These are phyloP conservation scores for Fusarium lateritium DNA, from an alignment of 2,329 filamentous ascomycete species.

Conservation along the genomic window DNA sequence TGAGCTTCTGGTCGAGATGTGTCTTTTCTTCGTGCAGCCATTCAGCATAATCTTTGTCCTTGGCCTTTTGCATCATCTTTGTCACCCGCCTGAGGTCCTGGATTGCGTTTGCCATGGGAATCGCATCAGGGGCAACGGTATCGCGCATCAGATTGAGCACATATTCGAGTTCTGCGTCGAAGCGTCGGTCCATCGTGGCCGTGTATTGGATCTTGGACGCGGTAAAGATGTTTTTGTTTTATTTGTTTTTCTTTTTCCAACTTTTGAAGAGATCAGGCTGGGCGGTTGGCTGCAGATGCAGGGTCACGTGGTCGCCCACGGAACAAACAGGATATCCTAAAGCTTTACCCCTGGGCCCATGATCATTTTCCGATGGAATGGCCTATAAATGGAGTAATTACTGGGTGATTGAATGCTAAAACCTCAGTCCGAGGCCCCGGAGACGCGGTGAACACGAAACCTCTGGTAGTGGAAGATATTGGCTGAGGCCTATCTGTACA, in stretches of 20 bases:
- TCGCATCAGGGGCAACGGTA: background rate
- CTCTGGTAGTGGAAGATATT: too few species aligned
- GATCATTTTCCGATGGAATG: too few species aligned
- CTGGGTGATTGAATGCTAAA: too few species aligned
- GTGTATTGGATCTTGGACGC: too few species aligned
- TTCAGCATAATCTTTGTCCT: too few species aligned
- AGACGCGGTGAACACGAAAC: too few species aligned
- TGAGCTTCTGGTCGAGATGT: background rate
- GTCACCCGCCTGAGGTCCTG: background rate
- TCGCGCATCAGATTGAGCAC: background rate
- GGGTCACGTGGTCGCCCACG: background rate
- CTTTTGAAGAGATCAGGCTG: too few species aligned
- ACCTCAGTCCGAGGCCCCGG: too few species aligned
- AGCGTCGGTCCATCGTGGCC: background rate
- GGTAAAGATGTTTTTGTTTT: background rate
- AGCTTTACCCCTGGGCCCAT: background rate
- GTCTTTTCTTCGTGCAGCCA: background rate
- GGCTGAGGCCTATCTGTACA: too few species aligned
- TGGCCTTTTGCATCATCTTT: background rate
- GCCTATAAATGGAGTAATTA: too few species aligned
- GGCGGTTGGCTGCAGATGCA: too few species aligned
- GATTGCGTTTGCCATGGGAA: background rate
- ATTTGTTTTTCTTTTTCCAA: background rate
- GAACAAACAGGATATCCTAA: background rate
- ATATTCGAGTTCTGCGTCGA: background rate